These are phyloP conservation scores for Serendipita vermifera DNA, from an alignment of 768 basidiomycete genomes.

Conservation along the genomic window DNA sequence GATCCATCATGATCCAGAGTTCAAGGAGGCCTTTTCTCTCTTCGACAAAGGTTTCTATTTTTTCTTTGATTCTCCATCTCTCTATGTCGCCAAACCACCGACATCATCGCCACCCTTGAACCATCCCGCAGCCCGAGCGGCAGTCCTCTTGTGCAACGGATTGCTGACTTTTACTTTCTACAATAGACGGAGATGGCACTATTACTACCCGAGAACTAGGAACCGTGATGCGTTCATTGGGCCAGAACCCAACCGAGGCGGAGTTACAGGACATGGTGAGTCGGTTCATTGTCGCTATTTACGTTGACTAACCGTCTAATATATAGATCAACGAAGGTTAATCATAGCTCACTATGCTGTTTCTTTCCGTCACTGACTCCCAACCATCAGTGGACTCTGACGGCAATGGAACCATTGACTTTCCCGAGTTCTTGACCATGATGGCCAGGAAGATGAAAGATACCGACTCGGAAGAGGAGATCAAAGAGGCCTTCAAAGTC, in stretches of 20 bases:
- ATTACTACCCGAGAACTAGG: conserved; percentile 86
- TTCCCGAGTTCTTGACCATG: conserved; percentile 70
- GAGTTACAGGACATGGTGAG: conserved; percentile 73
- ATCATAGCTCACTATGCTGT: too few species aligned
- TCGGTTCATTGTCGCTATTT: not conserved
- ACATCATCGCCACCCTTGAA: not conserved
- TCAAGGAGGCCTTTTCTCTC: conserved; percentile 97
- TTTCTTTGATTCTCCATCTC: conserved; percentile 11
- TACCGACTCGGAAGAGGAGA: conserved; percentile 86
- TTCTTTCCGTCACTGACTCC: too few species aligned
- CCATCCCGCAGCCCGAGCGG: not conserved
- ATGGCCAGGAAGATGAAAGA: conserved; percentile 85
- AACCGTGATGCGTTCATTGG: conserved; percentile 85
- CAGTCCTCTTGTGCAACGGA: too few species aligned
- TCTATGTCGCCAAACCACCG: conserved; percentile 9
- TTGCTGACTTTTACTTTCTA: not conserved
- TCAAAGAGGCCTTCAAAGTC: conserved; percentile 92
- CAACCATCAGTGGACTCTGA: conserved; percentile 86
- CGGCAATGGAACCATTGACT: conserved; percentile 80
- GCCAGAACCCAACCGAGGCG: conserved; percentile 85
- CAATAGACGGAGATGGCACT: conserved; percentile 76
- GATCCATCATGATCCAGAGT: conserved; percentile 43
- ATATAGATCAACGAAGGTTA: conserved; percentile 63
- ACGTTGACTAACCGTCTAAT: not conserved
- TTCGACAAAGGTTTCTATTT: conserved; percentile 76